These are phyloP conservation scores for Plasmodium falciparum DNA, from an alignment of 169 alveolate genomes.

Conservation along the genomic window DNA sequence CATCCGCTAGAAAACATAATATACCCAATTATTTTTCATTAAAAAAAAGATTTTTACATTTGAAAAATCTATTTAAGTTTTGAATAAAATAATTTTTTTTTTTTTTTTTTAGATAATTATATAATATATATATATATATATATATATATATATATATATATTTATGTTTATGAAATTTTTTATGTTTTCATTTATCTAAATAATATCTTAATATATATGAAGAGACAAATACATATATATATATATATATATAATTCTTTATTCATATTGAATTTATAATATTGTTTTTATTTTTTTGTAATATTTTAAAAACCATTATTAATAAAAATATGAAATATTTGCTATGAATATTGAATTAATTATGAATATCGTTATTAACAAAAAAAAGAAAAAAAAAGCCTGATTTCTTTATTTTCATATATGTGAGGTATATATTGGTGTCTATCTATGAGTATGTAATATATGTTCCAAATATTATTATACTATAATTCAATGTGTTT, in stretches of 20 bases:
- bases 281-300: no score
- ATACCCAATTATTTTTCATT: conserved; percentile 53
- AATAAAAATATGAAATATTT: no score
- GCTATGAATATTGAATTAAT: no score
- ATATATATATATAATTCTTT: neutral
- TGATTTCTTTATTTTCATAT: no score
- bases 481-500: no score
- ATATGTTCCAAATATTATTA: no score
- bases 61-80: conserved; percentile 13
- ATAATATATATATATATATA: neutral
- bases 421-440: no score
- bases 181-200: neutral
- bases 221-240: neutral
- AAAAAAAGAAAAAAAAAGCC: no score
- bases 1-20: conserved; percentile 37
- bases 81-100: neutral
- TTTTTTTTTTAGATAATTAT: neutral
- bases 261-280: no score
- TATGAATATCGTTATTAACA: no score
- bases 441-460: no score
- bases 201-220: neutral
- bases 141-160: neutral
- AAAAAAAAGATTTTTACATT: conserved; percentile 29
- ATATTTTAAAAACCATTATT: no score
- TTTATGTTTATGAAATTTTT: neutral